phyloP scores from a whole-genome alignment of 371 early-diverging fungal genomes.

The Rhizopus microsporus region DNA sequence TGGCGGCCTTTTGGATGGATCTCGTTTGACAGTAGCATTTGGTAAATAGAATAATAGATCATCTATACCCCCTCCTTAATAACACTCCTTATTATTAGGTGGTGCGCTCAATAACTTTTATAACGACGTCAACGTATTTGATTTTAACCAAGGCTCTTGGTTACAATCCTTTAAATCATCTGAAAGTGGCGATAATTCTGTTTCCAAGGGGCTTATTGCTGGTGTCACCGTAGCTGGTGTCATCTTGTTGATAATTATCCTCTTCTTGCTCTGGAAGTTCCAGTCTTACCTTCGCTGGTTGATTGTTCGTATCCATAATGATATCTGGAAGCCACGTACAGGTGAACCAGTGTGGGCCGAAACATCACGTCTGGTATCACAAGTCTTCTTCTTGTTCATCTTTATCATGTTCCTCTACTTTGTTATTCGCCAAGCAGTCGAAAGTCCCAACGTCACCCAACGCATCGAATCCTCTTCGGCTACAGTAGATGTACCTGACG shows the following conservation, averaged over 20 bases:
- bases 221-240: conserved; percentile 45
- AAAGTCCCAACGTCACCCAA: conserved; percentile 47
- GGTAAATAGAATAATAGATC: conserved; percentile 25
- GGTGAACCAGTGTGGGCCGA: conserved; percentile 57
- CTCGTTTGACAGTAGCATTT: conserved; percentile 39
- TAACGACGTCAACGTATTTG: conserved; percentile 46
- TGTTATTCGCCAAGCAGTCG: conserved; percentile 45
- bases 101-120: conserved; percentile 35
- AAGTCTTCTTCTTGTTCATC: conserved; percentile 43
- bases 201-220: conserved; percentile 44
- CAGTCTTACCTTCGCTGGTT: conserved; percentile 40
- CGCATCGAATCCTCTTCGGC: conserved; percentile 35
- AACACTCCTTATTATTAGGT: conserved; percentile 18
- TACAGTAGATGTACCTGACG: conserved; percentile 44
- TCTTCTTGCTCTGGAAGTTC: conserved; percentile 50
- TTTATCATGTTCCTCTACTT: conserved; percentile 43
- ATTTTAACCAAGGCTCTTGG: conserved; percentile 30
- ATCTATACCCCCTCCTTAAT: neutral
- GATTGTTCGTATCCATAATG: conserved; percentile 35
- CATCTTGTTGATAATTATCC: conserved; percentile 28
- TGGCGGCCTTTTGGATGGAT: conserved; percentile 32
- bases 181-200: conserved; percentile 7
- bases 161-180: conserved; percentile 27
- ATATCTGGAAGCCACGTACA: conserved; percentile 46
- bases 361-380: conserved; percentile 42